phyloP scores from a whole-genome alignment of 164 flowering plant species.

The Tinospora cordifolia region DNA sequence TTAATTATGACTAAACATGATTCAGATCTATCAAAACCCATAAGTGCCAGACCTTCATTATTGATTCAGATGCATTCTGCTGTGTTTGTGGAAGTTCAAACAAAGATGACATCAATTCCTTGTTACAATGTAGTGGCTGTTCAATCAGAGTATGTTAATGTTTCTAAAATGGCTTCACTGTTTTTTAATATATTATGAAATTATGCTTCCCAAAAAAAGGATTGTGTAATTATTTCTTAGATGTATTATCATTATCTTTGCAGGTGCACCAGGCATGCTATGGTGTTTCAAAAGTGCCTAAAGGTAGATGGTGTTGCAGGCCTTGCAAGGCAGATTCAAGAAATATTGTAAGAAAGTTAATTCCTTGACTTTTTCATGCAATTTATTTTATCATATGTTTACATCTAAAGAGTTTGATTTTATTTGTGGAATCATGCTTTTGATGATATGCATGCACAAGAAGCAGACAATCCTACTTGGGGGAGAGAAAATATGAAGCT shows the following conservation, averaged over 20 bases:
- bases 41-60: constrained; percentile 13
- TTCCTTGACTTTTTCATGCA: not conserved
- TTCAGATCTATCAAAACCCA: constrained; percentile 26
- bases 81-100: constrained; percentile 56
- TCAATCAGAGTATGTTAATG: constrained; percentile 34
- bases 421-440: not conserved
- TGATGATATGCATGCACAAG: not conserved
- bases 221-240: constrained; percentile 2
- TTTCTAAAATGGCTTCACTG: constrained; percentile 5
- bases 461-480: not conserved
- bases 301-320: constrained; percentile 50
- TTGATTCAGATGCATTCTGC: constrained; percentile 35
- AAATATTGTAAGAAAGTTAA: constrained; percentile 36
- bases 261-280: constrained; percentile 72
- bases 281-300: constrained; percentile 50
- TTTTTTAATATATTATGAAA: too few relatives aligned
- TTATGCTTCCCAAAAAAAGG: too few relatives aligned
- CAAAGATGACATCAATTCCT: constrained; percentile 35
- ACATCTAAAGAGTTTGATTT: not conserved
- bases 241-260: constrained; percentile 8
- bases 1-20: constrained; percentile 7
- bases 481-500: not conserved
- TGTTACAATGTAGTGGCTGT: constrained; percentile 46
- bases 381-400: not conserved
- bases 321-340: constrained; percentile 43